Evolutionary conservation across 148 eudicot species (phyloP).

Genomic region (Agrostemma githago): DNA sequence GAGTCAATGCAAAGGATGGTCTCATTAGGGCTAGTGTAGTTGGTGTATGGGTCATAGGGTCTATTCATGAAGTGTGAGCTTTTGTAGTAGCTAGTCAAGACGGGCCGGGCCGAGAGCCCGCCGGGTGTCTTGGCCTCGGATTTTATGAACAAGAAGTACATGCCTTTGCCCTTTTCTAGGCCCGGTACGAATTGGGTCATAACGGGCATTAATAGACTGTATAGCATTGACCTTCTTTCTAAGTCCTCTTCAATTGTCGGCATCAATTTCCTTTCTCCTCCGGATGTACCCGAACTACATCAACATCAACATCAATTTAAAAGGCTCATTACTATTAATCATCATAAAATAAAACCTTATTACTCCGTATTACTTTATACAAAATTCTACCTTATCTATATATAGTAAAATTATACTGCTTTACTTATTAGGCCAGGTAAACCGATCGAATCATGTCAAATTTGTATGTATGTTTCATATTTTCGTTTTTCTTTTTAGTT

Average conservation of each 20-base stretch:
- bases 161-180: constrained; percentile 21
- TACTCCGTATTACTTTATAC: neutral
- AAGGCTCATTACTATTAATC: neutral
- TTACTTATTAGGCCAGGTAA: neutral
- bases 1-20: constrained; percentile 22
- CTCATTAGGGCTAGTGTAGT: constrained; percentile 20
- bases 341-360: too few relatives aligned
- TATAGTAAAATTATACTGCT: neutral
- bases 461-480: too few relatives aligned
- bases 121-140: constrained; percentile 20
- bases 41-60: constrained; percentile 11
- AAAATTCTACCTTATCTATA: neutral
- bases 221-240: constrained; percentile 11
- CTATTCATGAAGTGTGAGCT: constrained; percentile 18
- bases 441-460: too few relatives aligned
- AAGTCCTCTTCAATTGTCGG: constrained; percentile 20
- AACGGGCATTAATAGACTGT: constrained; percentile 20
- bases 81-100: constrained; percentile 24
- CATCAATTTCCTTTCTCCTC: constrained; percentile 27
- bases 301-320: neutral
- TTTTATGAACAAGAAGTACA: constrained; percentile 18
- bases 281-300: constrained; percentile 29
- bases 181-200: constrained; percentile 19
- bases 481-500: too few relatives aligned
- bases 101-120: constrained; percentile 17